Evolutionary conservation across 768 basidiomycete genomes (phyloP).

Genomic region (Chiua virens): DNA sequence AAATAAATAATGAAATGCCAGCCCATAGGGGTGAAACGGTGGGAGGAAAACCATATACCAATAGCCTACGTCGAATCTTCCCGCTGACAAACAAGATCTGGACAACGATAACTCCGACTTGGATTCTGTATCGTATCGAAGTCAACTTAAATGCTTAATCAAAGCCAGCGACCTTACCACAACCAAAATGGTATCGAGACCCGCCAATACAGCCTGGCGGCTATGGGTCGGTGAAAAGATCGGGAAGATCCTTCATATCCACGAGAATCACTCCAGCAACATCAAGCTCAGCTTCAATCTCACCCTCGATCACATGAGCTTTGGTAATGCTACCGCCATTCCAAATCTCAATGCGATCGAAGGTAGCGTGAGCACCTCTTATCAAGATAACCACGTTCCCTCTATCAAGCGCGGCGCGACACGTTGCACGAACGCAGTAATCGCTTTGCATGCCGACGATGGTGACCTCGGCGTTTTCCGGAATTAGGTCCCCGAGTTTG

Average conservation of each 20-base stretch:
- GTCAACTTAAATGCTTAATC: neutral
- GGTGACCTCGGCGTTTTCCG: slow-evolving; percentile 57
- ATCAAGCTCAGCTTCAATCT: slow-evolving; percentile 67
- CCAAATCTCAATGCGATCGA: slow-evolving; percentile 62
- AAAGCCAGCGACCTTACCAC: slow-evolving; percentile 10
- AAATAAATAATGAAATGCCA: slow-evolving; percentile 1
- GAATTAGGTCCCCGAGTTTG: slow-evolving; percentile 47
- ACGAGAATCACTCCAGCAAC: slow-evolving; percentile 65
- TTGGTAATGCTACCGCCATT: slow-evolving; percentile 55
- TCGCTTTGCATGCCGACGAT: slow-evolving; percentile 70
- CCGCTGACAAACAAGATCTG: neutral
- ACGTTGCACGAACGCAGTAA: slow-evolving; percentile 57
- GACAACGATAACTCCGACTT: neutral
- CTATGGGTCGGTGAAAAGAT: slow-evolving; percentile 58
- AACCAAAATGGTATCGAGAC: neutral
- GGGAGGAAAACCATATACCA: neutral
- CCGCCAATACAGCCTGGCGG: neutral
- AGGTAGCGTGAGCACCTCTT: slow-evolving; percentile 64
- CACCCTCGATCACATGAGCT: slow-evolving; percentile 51
- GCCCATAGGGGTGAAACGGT: no score
- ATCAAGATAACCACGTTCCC: slow-evolving; percentile 70
- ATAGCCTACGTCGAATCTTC: neutral
- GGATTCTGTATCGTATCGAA: neutral
- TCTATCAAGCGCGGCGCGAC: slow-evolving; percentile 56
- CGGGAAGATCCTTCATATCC: slow-evolving; percentile 64